A percentile compares a stretch with the other conserved stretches of the same genome.
These are phyloP conservation scores for Pterocarpus santalinus DNA, from an alignment of 306 rosid genomes.

Conservation along the genomic window DNA sequence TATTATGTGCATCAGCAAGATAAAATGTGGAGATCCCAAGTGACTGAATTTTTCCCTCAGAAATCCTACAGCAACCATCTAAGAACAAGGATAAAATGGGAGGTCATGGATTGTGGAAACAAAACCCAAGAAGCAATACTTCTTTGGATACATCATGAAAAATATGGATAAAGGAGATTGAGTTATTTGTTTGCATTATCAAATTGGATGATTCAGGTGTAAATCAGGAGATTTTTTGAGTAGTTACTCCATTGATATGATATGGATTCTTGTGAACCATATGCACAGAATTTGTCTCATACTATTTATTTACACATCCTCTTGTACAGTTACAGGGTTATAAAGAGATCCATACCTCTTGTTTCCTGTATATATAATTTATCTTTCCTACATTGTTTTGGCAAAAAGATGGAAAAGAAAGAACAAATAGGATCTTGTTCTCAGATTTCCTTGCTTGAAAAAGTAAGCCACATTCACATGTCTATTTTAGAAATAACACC, in stretches of 20 bases:
- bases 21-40: conserved; percentile 15
- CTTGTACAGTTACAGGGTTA: conserved; percentile 52
- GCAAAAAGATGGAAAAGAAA: conserved; percentile 18
- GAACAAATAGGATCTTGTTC: conserved; percentile 17
- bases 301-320: conserved; percentile 19
- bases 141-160: conserved; percentile 34
- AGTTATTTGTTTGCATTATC: conserved; percentile 35
- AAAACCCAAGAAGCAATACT: conserved; percentile 20
- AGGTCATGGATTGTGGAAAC: conserved; percentile 38
- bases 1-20: not conserved
- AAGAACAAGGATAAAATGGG: conserved; percentile 27
- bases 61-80: conserved; percentile 20
- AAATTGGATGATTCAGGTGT: conserved; percentile 37
- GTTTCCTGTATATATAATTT: conserved; percentile 5
- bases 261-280: conserved; percentile 39
- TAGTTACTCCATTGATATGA: conserved; percentile 38
- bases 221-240: conserved; percentile 25
- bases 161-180: conserved; percentile 15
- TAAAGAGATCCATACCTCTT: conserved; percentile 45
- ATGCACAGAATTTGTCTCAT: conserved; percentile 29
- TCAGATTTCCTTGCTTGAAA: conserved; percentile 14
- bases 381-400: conserved; percentile 2
- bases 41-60: conserved; percentile 20
- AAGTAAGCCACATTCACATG: conserved; percentile 16
- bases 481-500: not conserved